Base-by-base conservation (phyloP, 495 filamentous ascomycete species). In the Xylaria venustula region DNA sequence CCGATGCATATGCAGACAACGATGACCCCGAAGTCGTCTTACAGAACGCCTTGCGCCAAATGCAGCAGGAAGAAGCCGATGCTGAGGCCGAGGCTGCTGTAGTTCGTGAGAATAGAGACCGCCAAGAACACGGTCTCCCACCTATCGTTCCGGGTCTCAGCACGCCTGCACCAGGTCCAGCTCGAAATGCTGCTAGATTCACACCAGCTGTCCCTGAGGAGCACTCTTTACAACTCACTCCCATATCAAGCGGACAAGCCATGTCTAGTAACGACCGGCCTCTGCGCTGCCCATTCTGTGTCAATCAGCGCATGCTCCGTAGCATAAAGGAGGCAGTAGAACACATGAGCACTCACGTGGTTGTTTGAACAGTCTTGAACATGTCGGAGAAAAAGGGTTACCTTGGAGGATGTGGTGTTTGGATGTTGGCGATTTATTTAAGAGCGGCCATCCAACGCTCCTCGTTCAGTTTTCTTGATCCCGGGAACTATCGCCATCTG, bases 251-350 rank as follows among this genome's bases (percentile, higher is more conserved):
- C 51, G 73, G 69, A n/a, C 65, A 57, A 20, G 72, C 80, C 19
- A 70, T 77, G n/a, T 69, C 75, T 7, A 67, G 69, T 14, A 71
- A 72, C 2, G 81, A 85, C 19, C 70, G 75, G 30, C 79, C 81
- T n/a, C 67, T 85, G 0, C 72, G 80, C 23, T 85, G 82, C 49
- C 82, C 82, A 5, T 85, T 81, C 63, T 85, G 82, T 58, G 71
- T 83, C 22, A 85, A 85, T 60, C 79, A 80, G 69, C 73, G 81
- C 7, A 81, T 82, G 81, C 78, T 85, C 61, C 73, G 79, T 36
- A 82, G 71, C 14, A 79, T 85, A 40, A 83, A 84, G 70, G 82
- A 84, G 67, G 81, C 82, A 12, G 82, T 85, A 2, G 81, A 85
- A 70, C 82, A 85, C 60, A 78, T 85, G 81, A 80, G 77, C 46